These are phyloP conservation scores for Borovskyia barvae DNA, from an alignment of 208 protist species.

Conservation along the genomic window DNA sequence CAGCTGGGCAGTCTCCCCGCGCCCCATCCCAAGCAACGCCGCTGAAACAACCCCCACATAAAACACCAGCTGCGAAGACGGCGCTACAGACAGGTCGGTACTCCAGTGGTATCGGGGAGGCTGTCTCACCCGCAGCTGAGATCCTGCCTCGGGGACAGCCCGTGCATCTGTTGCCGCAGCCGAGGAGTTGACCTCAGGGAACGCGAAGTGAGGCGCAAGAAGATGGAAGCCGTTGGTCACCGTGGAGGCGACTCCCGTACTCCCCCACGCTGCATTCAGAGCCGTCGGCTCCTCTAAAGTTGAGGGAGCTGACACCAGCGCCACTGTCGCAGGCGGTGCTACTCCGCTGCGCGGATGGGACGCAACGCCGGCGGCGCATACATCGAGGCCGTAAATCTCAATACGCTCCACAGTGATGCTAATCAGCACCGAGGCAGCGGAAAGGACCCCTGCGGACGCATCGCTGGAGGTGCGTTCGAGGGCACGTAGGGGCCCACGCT, in stretches of 20 bases:
- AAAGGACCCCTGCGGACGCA: no score
- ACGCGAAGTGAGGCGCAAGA: no score
- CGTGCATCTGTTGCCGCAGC: background rate
- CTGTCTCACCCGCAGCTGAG: no score
- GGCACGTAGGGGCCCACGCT: no score
- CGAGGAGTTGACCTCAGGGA: no score
- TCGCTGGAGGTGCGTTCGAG: no score
- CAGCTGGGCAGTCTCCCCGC: background rate
- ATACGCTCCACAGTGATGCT: slow-evolving; percentile 17
- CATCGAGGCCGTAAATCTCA: slow-evolving; percentile 15
- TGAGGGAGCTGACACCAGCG: no score
- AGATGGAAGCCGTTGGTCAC: no score
- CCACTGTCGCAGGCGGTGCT: slow-evolving; percentile 12
- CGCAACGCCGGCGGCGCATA: slow-evolving; percentile 13
- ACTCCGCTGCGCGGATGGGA: slow-evolving; percentile 9
- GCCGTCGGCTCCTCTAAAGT: background rate
- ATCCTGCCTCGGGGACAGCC: no score
- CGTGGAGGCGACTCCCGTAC: no score
- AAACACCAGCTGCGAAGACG: slow-evolving; percentile 7
- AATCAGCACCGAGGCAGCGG: slow-evolving; percentile 1
- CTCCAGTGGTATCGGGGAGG: slow-evolving; percentile 20
- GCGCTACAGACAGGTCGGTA: slow-evolving; percentile 3
- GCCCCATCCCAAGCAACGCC: background rate
- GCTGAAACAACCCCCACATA: slow-evolving; percentile 4
- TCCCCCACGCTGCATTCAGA: background rate